These are phyloP conservation scores for Excoecaria cochinchinensis DNA, from an alignment of 345 rosid species.

Conservation along the genomic window DNA sequence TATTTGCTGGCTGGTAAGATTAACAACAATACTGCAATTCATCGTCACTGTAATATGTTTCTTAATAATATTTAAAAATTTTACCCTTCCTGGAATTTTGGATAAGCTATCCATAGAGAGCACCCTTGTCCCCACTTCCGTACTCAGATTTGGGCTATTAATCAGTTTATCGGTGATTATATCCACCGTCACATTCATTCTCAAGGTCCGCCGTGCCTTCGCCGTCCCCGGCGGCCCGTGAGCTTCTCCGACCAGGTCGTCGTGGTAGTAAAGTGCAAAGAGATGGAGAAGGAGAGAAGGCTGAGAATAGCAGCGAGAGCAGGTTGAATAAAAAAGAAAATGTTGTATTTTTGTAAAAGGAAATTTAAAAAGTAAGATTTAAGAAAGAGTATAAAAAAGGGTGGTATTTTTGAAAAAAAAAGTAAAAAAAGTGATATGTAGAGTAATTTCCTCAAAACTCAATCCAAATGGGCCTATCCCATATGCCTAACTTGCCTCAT, in stretches of 20 bases:
- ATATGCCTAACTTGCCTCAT: too few species aligned
- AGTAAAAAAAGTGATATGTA: too few species aligned
- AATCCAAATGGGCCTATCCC: too few species aligned
- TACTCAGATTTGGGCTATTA: conserved; percentile 35
- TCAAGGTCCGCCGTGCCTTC: conserved; percentile 51
- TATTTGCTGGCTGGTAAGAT: conserved; percentile 41
- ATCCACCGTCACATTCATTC: conserved; percentile 65
- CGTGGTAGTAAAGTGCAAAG: conserved; percentile 57
- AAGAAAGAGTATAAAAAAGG: too few species aligned
- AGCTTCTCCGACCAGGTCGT: conserved; percentile 66
- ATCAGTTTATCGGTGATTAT: conserved; percentile 45
- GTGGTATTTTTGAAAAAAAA: too few species aligned
- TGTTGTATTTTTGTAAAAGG: too few species aligned
- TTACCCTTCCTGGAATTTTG: conserved; percentile 61
- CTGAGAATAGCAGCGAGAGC: too few species aligned
- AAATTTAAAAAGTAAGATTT: too few species aligned
- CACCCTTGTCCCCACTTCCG: conserved; percentile 44
- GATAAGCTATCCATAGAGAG: conserved; percentile 56
- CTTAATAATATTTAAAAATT: conserved; percentile 41
- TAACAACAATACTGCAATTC: conserved; percentile 61
- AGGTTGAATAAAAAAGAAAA: too few species aligned
- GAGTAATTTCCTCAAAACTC: too few species aligned
- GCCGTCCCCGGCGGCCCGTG: conserved; percentile 63
- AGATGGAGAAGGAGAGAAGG: too few species aligned
- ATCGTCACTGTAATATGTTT: conserved; percentile 52